Evolutionary conservation across 2,329 filamentous ascomycete genomes (phyloP).

Genomic region (Pestalotiopsis sp.): DNA sequence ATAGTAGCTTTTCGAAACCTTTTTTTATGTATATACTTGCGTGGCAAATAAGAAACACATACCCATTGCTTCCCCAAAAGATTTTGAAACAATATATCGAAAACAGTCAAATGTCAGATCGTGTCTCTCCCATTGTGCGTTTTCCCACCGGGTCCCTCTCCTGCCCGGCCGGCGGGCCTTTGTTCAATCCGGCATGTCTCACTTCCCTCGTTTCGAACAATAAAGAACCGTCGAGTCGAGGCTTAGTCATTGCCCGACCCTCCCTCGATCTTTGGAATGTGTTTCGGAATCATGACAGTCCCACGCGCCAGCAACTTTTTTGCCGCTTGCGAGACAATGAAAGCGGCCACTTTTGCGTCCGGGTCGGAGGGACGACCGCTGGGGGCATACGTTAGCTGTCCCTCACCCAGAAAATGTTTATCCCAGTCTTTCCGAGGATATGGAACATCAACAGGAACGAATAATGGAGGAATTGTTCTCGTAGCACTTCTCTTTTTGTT

Average conservation of each 20-base stretch:
- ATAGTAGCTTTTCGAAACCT: not conserved
- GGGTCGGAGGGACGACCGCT: not conserved
- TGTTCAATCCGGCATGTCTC: not conserved
- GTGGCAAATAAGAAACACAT: not conserved
- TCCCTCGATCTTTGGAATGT: not conserved
- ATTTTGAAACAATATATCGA: constrained; percentile 1
- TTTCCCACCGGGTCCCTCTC: not conserved
- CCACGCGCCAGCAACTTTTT: not conserved
- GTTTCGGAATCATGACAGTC: no score
- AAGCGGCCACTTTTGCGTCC: not conserved
- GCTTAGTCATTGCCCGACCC: not conserved
- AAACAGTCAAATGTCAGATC: not conserved
- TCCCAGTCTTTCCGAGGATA: no score
- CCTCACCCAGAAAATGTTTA: no score
- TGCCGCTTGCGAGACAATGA: constrained; percentile 15
- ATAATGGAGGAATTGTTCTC: not conserved
- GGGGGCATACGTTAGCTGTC: not conserved
- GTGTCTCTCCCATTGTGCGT: not conserved
- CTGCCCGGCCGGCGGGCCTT: not conserved
- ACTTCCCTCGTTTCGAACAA: not conserved
- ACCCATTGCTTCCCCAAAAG: not conserved
- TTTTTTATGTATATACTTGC: not conserved
- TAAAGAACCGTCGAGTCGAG: not conserved
- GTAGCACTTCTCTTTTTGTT: not conserved
- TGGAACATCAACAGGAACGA: not conserved